Evolutionary conservation across 768 basidiomycete species (phyloP).

Genomic region (Tulasnella sp.): DNA sequence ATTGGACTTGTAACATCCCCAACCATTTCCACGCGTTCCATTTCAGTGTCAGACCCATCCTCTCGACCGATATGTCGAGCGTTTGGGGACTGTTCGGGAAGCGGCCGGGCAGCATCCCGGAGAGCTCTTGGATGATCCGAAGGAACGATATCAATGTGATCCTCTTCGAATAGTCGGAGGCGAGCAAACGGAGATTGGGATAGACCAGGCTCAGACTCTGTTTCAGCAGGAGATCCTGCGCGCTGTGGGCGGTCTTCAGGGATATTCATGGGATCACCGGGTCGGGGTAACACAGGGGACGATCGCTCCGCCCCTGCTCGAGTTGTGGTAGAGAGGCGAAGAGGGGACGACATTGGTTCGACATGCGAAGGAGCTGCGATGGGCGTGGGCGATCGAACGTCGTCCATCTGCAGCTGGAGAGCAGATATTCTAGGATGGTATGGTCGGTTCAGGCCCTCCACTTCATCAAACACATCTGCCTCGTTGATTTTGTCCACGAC

Average conservation of each 20-base stretch:
- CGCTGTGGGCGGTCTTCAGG: not conserved
- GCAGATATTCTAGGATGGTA: not conserved
- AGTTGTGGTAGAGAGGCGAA: not conserved
- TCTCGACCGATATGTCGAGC: not conserved
- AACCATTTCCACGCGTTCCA: not conserved
- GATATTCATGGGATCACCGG: not conserved
- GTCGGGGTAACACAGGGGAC: not conserved
- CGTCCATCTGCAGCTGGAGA: not conserved
- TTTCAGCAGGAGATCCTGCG: not conserved
- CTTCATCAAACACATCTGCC: not conserved
- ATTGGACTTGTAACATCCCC: not conserved
- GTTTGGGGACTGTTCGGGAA: not conserved
- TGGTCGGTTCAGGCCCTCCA: not conserved
- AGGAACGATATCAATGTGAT: not conserved
- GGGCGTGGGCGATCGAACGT: not conserved
- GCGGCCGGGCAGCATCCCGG: not conserved
- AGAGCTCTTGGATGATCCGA: not conserved
- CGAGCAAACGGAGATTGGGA: not conserved
- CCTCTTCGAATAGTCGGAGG: not conserved
- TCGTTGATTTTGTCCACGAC: not conserved
- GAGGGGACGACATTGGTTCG: not conserved
- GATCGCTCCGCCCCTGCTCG: not conserved
- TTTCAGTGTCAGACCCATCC: not conserved
- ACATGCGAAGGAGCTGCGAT: not conserved
- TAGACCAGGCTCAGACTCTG: not conserved